Evolutionary conservation across 202 grass and related monocot genomes (phyloP).

Genomic region (Panicum virgatum): DNA sequence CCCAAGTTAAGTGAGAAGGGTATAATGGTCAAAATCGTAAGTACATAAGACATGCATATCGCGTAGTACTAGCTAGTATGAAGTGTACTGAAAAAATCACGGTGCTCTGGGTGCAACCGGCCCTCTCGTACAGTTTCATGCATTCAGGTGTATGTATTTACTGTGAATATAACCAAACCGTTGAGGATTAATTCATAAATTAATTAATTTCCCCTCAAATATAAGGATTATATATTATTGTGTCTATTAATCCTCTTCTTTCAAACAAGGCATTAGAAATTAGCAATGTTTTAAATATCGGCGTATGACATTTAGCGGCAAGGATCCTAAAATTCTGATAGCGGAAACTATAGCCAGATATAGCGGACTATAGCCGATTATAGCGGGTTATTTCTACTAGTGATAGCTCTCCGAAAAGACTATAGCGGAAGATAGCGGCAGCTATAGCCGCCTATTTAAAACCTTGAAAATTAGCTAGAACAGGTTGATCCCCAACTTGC

Average conservation of each 20-base stretch:
- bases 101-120: not conserved
- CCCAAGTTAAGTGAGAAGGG: constrained; percentile 3
- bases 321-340: no score
- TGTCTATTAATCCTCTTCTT: not conserved
- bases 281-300: no score
- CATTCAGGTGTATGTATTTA: not conserved
- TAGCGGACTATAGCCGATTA: no score
- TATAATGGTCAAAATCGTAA: not conserved
- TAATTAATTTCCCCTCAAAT: not conserved
- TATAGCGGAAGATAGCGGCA: no score
- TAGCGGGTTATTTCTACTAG: no score
- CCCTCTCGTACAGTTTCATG: not conserved
- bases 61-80: not conserved
- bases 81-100: not conserved
- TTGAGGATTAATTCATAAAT: not conserved
- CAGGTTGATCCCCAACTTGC: not conserved
- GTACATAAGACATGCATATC: not conserved
- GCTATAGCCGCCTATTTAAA: no score
- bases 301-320: no score
- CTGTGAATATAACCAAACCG: not conserved
- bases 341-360: no score
- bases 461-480: no score
- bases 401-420: no score
- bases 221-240: not conserved
- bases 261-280: not conserved